Conservation (phyloP, 2,329 filamentous ascomycete species). For the Fusarium sp. region DNA sequence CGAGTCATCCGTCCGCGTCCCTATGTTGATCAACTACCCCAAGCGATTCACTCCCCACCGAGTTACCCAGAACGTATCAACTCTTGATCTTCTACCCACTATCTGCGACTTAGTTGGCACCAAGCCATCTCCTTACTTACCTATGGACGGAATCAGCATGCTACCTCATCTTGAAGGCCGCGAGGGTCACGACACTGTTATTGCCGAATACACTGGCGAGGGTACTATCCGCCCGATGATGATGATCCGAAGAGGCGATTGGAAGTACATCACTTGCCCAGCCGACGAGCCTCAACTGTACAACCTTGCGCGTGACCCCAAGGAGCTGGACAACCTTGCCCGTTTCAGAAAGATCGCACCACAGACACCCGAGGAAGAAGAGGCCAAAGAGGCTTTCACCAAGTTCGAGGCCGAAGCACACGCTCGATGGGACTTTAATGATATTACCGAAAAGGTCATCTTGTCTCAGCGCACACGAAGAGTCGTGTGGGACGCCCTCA, state of each 20-base stretch:
- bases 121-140: conserved; percentile 76
- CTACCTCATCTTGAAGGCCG: conserved; percentile 78
- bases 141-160: conserved; percentile 87
- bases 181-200: conserved; percentile 85
- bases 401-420: conserved; percentile 81
- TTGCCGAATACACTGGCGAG: conserved; percentile 95
- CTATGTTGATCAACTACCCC: conserved; percentile 86
- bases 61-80: conserved; percentile 87
- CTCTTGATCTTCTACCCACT: conserved; percentile 89
- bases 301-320: conserved; percentile 80
- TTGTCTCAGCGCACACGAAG: conserved; percentile 82
- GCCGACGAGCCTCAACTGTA: conserved; percentile 87
- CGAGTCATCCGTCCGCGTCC: conserved; percentile 89
- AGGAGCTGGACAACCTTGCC: conserved; percentile 82
- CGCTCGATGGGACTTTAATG: conserved; percentile 83
- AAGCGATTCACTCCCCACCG: conserved; percentile 79
- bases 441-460: conserved; percentile 81
- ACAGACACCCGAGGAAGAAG: conserved; percentile 60
- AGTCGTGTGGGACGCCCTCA: conserved; percentile 84
- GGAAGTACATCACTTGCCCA: conserved; percentile 92
- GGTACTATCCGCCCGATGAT: conserved; percentile 89
- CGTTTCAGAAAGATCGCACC: conserved; percentile 57
- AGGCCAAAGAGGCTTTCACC: conserved; percentile 65
- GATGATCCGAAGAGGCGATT: conserved; percentile 91
- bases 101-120: conserved; percentile 85